These are phyloP conservation scores for Amanita pallidorosea DNA, from an alignment of 768 basidiomycete species.

Conservation along the genomic window DNA sequence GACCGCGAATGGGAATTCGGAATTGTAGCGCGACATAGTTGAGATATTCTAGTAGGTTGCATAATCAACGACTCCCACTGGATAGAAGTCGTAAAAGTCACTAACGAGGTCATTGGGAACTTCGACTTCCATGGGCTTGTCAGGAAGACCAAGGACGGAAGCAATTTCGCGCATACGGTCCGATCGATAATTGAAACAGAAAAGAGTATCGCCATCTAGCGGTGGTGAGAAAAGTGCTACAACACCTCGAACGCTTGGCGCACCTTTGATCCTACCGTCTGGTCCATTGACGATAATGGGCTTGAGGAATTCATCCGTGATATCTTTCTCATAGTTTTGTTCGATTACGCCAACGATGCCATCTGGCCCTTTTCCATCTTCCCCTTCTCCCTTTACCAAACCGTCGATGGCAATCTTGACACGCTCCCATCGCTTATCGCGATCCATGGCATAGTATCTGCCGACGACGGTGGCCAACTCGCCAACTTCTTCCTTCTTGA, in stretches of 20 bases:
- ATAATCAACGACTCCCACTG: not conserved
- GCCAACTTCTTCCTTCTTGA: slow-evolving; percentile 67
- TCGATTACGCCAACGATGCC: slow-evolving; percentile 58
- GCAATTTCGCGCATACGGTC: slow-evolving; percentile 92
- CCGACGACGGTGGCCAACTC: slow-evolving; percentile 80
- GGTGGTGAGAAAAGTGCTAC: not conserved
- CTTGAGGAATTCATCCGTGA: slow-evolving; percentile 94
- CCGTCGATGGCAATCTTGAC: slow-evolving; percentile 85
- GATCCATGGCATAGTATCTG: slow-evolving; percentile 95
- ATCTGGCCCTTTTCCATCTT: slow-evolving; percentile 36
- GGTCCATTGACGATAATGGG: slow-evolving; percentile 83
- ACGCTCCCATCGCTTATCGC: slow-evolving; percentile 94
- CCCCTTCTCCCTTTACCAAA: slow-evolving; percentile 61
- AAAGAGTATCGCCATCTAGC: slow-evolving; percentile 76
- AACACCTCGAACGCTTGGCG: slow-evolving; percentile 9
- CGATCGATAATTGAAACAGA: slow-evolving; percentile 97
- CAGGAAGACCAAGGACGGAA: slow-evolving; percentile 68
- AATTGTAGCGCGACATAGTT: slow-evolving; percentile 91
- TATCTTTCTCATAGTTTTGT: slow-evolving; percentile 71
- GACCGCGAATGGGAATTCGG: slow-evolving; percentile 79
- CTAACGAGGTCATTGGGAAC: slow-evolving; percentile 74
- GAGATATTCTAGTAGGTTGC: slow-evolving; percentile 58
- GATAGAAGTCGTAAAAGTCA: slow-evolving; percentile 4
- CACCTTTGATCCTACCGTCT: slow-evolving; percentile 73
- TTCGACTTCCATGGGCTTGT: slow-evolving; percentile 76